Conservation (phyloP, 192 early-diverging fungal genomes). For the Podila minutissima region DNA sequence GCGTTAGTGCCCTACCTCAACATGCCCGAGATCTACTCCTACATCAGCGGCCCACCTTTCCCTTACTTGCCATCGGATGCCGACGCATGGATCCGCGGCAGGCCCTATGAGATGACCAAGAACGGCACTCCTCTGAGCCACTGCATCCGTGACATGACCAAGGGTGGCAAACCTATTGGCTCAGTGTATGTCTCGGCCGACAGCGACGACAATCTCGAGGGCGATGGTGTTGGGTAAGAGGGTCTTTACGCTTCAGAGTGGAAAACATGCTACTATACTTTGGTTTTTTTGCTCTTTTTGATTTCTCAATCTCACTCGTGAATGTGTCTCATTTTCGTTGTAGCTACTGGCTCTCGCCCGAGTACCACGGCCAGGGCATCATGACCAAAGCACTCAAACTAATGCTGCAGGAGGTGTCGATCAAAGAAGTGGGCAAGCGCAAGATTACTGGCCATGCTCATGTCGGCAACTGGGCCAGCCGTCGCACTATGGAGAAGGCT, state of each 20-base stretch:
- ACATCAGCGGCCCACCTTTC: constrained; percentile 13
- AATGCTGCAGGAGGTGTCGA: constrained; percentile 4
- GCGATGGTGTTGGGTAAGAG: constrained; percentile 8
- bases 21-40: background rate
- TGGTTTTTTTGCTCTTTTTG: background rate
- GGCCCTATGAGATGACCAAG: background rate
- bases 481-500: constrained; percentile 16
- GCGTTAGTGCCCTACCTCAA: constrained; percentile 14
- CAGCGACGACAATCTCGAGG: constrained; percentile 3
- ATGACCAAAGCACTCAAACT: constrained; percentile 14
- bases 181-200: background rate
- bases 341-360: constrained; percentile 20
- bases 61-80: constrained; percentile 11
- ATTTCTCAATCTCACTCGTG: no score
- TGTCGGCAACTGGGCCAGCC: constrained; percentile 9
- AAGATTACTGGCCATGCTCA: constrained; percentile 3
- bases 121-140: constrained; percentile 1
- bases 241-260: background rate
- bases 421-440: constrained; percentile 15
- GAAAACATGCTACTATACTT: no score
- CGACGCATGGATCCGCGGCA: background rate
- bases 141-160: constrained; percentile 6
- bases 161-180: constrained; percentile 7
- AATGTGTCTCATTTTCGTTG: background rate
- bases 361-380: constrained; percentile 15